Percentiles rank a stretch among this genome's conserved stretches.
Conservation (phyloP, 768 basidiomycete species). For the Sarcodon aspratus region DNA sequence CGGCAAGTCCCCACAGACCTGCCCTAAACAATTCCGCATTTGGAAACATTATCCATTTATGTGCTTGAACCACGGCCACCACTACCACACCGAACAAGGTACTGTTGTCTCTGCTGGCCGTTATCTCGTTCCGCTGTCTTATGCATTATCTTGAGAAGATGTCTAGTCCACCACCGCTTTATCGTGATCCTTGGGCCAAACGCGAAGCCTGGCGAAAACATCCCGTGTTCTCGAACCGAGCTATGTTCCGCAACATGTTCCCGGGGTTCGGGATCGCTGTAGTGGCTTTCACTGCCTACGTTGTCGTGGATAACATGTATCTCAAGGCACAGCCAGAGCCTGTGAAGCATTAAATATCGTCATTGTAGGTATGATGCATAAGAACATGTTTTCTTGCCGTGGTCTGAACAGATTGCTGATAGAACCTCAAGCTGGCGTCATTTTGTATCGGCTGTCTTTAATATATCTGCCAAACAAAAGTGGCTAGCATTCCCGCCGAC, state of each 20-base stretch:
- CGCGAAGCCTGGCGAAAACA: conserved; percentile 87
- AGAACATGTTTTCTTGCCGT: conserved; percentile 1
- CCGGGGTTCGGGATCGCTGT: conserved; percentile 93
- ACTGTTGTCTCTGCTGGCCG: too few relatives aligned
- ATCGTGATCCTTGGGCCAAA: conserved; percentile 92
- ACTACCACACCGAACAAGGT: not conserved
- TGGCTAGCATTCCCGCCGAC: too few relatives aligned
- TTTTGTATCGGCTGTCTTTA: too few relatives aligned
- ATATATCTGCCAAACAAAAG: too few relatives aligned
- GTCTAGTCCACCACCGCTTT: conserved; percentile 52
- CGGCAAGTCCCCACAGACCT: conserved; percentile 35
- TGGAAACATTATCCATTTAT: conserved; percentile 5
- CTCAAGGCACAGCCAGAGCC: conserved; percentile 20
- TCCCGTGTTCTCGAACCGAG: conserved; percentile 76
- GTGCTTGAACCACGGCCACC: not conserved
- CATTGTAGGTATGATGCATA: conserved; percentile 2
- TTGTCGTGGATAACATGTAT: conserved; percentile 70
- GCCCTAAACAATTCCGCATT: conserved; percentile 43
- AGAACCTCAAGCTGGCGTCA: too few relatives aligned
- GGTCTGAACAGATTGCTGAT: not conserved
- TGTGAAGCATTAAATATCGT: not conserved
- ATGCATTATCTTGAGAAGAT: conserved; percentile 21
- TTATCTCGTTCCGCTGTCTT: not conserved
- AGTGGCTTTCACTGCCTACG: conserved; percentile 87
- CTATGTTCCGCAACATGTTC: conserved; percentile 85